Base-by-base conservation (phyloP, 2,329 filamentous ascomycete species). In the Arthroderma uncinatum region DNA sequence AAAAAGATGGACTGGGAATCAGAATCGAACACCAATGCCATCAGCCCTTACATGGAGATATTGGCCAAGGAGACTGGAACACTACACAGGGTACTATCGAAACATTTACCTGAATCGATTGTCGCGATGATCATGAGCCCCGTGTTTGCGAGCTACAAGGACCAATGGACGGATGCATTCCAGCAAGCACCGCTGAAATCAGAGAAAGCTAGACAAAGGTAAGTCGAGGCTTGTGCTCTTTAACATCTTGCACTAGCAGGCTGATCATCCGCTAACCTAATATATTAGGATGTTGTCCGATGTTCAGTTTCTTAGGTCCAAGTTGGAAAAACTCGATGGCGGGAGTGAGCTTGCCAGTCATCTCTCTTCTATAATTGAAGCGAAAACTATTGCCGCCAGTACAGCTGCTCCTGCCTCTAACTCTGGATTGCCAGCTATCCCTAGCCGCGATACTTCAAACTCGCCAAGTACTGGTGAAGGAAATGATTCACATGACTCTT, bases 51-150 rank as follows among this genome's bases (percentile, higher is more conserved):
- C 70, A 92, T 95, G 83, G 90, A 95, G 71, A 91, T 84, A 0
- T 72, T 96, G 56, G 84, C 83, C 7, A 94, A 90, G 69, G 91
- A 96, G 67, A 95, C 91, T 0, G 82, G 82, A 2, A 93, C 86
- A 1, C 74, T 96, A 60, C 86, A 95, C 66, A 85, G 89, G 56
- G 90, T 93, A 9, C 77, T 96, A 60, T 85, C 82, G 59, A 91
- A 89, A 68, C 86, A 94, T 68, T 75, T 96, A 23, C 85, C 86
- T 0, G 87, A 93, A 61, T 78, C 80, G 56, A 85, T 86, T 0
- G 84, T 95, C 1, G 78, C 80, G 56, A 82, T 88, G 74, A 95
- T 96, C 65, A 95, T 95, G 87, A 75, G 79, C 19, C 86, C 88
- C 0, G 89, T 96, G 0, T 94, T 94, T 70, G 77, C 79, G 37